Conservation (phyloP, 2,329 filamentous ascomycete genomes). For the Paecilomyces sp. region DNA sequence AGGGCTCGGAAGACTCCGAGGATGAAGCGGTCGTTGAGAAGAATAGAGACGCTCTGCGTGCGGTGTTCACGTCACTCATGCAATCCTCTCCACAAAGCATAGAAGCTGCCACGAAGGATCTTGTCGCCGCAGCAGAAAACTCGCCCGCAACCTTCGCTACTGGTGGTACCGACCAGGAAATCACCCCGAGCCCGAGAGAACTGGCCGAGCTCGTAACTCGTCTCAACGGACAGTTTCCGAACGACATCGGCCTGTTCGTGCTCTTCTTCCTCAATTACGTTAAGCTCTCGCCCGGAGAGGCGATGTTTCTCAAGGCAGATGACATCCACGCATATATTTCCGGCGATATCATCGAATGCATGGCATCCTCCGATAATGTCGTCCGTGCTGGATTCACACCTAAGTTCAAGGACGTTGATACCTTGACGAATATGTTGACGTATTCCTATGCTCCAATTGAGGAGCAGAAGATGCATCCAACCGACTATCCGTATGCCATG, state of each 20-base stretch:
- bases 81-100: conserved; percentile 62
- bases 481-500: conserved; percentile 77
- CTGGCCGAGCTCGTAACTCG: conserved; percentile 71
- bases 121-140: conserved; percentile 63
- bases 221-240: conserved; percentile 75
- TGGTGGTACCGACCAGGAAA: conserved; percentile 21
- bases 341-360: conserved; percentile 92
- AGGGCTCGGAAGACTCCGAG: conserved; percentile 49
- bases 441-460: conserved; percentile 93
- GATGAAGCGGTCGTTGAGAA: conserved; percentile 38
- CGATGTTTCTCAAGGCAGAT: conserved; percentile 91
- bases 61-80: conserved; percentile 75
- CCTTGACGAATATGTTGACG: conserved; percentile 82
- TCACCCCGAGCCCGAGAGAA: conserved; percentile 43
- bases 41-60: conserved; percentile 74
- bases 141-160: conserved; percentile 69
- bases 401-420: conserved; percentile 95
- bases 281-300: conserved; percentile 78
- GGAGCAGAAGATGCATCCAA: conserved; percentile 85
- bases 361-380: conserved; percentile 98
- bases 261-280: conserved; percentile 98
- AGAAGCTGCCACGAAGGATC: conserved; percentile 56
- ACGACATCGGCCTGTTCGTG: conserved; percentile 88
- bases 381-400: conserved; percentile 95
- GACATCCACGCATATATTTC: conserved; percentile 87